Conservation (phyloP, 1,284 basidiomycete genomes). For the Meira miltonrushii region DNA sequence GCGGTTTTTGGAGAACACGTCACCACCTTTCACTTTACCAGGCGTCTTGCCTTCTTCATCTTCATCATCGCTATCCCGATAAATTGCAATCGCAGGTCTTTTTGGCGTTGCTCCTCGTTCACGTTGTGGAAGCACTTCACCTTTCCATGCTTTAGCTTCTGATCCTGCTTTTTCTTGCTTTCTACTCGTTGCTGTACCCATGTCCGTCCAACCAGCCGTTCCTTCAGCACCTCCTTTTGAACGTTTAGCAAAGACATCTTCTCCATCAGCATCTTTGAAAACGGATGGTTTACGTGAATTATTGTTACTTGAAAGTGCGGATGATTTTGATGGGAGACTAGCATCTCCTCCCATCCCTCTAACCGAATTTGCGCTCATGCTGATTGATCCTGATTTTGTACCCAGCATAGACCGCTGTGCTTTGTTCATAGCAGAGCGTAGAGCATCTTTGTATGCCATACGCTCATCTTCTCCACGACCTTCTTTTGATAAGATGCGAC, state of each 20-base stretch:
- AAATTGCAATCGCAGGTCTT: slow-evolving; percentile 31
- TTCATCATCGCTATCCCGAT: slow-evolving; percentile 54
- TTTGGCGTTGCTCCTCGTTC: neutral
- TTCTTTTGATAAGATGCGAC: slow-evolving; percentile 50
- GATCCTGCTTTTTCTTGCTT: slow-evolving; percentile 33
- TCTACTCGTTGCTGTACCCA: slow-evolving; percentile 28
- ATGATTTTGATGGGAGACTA: slow-evolving; percentile 4
- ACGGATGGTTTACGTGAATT: slow-evolving; percentile 35
- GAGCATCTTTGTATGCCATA: slow-evolving; percentile 27
- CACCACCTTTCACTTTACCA: slow-evolving; percentile 14
- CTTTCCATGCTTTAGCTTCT: slow-evolving; percentile 12
- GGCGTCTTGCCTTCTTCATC: slow-evolving; percentile 51
- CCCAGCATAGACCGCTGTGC: slow-evolving; percentile 44
- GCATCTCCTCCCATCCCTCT: slow-evolving; percentile 13
- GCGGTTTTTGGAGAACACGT: slow-evolving; percentile 17
- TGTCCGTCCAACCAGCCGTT: slow-evolving; percentile 26
- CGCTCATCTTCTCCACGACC: neutral
- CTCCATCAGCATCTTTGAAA: slow-evolving; percentile 39
- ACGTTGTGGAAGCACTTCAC: slow-evolving; percentile 13
- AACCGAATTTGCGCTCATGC: slow-evolving; percentile 16
- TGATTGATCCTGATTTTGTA: slow-evolving; percentile 21
- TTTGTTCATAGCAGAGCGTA: slow-evolving; percentile 39
- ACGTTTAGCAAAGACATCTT: neutral
- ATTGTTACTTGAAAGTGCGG: slow-evolving; percentile 10
- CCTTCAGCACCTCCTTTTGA: slow-evolving; percentile 12